Evolutionary conservation across 371 early-diverging fungal species (phyloP).

Genomic region (Zancudomyces culisetae): DNA sequence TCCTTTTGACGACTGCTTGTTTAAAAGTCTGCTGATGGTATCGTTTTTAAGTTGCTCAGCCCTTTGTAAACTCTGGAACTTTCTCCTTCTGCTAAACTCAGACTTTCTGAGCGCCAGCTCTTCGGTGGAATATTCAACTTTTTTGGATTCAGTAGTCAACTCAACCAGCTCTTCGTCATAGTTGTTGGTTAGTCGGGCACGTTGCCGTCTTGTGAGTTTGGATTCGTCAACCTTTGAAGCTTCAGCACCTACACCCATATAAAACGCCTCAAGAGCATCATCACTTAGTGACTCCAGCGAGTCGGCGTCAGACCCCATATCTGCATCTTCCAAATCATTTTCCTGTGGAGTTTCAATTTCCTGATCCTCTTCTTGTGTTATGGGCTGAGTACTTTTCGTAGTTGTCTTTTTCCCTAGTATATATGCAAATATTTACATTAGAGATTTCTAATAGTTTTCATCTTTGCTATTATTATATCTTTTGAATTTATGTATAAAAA

Average conservation of each 20-base stretch:
- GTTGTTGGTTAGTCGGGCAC: constrained; percentile 37
- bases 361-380: constrained; percentile 2
- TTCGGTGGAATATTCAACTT: constrained; percentile 39
- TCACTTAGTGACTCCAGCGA: constrained; percentile 17
- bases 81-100: constrained; percentile 52
- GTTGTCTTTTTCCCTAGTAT: not conserved
- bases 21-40: constrained; percentile 49
- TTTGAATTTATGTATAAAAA: no score
- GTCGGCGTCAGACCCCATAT: not conserved
- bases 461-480: no score
- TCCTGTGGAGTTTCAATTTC: constrained; percentile 4
- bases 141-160: constrained; percentile 42
- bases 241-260: constrained; percentile 4
- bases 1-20: constrained; percentile 53
- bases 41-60: constrained; percentile 58
- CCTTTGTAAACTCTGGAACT: constrained; percentile 53
- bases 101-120: constrained; percentile 45
- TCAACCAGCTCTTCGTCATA: constrained; percentile 39
- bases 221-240: not conserved
- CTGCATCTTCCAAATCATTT: constrained; percentile 20
- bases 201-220: constrained; percentile 46
- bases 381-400: not conserved
- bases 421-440: not conserved
- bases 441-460: no score
- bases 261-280: constrained; percentile 4